phyloP scores from a whole-genome alignment of 768 basidiomycete species.

The Xanthoconium stramineum region DNA sequence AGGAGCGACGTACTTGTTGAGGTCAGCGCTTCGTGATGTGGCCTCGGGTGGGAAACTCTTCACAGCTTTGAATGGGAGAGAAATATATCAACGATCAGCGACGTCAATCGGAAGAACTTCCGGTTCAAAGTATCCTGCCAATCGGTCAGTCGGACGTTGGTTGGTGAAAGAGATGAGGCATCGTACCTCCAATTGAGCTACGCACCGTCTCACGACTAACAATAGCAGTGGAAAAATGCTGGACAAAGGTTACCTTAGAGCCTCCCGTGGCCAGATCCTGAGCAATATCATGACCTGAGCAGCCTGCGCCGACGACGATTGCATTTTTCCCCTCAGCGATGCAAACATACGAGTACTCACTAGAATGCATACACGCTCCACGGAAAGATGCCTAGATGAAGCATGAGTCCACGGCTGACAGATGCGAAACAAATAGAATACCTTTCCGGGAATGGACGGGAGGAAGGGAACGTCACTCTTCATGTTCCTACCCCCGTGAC shows the following conservation, averaged over 20 bases:
- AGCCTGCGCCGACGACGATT: too few relatives aligned
- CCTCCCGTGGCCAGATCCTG: neutral
- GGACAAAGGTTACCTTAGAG: neutral
- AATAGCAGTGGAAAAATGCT: neutral
- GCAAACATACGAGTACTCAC: neutral
- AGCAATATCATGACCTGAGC: neutral
- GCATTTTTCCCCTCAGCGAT: neutral
- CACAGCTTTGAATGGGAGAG: neutral
- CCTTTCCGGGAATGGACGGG: neutral
- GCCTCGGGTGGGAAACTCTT: neutral
- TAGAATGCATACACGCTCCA: neutral
- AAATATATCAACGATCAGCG: neutral
- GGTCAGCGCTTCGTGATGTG: neutral
- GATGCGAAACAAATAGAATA: neutral
- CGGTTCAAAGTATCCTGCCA: neutral
- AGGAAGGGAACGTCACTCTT: neutral
- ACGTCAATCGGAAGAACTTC: neutral
- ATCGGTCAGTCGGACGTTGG: too few relatives aligned
- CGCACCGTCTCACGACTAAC: neutral
- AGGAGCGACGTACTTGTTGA: neutral
- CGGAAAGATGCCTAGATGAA: neutral
- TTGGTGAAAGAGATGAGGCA: too few relatives aligned
- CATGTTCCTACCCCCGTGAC: neutral
- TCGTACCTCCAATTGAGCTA: neutral
- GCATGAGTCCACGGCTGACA: neutral